Conservation (phyloP, 106 monocot species). For the Dendrobium chrysotoxum region DNA sequence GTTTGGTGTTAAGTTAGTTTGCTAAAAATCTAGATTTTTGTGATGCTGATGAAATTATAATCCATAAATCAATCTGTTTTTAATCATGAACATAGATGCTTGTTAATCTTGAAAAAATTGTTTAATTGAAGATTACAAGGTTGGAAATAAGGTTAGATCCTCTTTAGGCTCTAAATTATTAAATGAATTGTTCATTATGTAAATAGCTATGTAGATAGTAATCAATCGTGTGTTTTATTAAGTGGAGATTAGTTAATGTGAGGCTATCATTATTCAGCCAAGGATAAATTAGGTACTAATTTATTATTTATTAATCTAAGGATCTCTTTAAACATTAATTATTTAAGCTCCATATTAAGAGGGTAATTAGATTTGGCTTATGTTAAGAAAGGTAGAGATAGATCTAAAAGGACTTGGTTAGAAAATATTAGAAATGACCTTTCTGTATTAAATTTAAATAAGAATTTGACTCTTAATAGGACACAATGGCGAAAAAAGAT, state of each 20-base stretch:
- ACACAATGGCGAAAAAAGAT: no score
- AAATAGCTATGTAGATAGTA: neutral
- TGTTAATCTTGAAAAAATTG: constrained; percentile 3
- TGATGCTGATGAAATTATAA: neutral
- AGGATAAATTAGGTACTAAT: neutral
- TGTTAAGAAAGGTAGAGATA: no score
- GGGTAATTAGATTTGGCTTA: no score
- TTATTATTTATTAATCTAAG: neutral
- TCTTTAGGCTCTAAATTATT: neutral
- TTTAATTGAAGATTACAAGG: neutral
- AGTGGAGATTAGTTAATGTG: neutral
- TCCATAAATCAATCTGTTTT: neutral
- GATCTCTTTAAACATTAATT: neutral
- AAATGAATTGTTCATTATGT: neutral
- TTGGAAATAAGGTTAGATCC: neutral
- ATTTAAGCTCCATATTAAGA: neutral
- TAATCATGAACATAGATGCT: neutral
- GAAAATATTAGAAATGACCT: no score
- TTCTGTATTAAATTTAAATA: no score
- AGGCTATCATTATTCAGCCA: neutral
- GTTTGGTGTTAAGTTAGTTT: no score
- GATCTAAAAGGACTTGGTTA: no score
- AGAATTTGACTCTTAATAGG: no score
- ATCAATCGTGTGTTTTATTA: neutral
- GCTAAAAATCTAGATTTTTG: neutral